Evolutionary conservation across 1,284 basidiomycete species (phyloP).

Genomic region (Sphaerobolus stellatus): DNA sequence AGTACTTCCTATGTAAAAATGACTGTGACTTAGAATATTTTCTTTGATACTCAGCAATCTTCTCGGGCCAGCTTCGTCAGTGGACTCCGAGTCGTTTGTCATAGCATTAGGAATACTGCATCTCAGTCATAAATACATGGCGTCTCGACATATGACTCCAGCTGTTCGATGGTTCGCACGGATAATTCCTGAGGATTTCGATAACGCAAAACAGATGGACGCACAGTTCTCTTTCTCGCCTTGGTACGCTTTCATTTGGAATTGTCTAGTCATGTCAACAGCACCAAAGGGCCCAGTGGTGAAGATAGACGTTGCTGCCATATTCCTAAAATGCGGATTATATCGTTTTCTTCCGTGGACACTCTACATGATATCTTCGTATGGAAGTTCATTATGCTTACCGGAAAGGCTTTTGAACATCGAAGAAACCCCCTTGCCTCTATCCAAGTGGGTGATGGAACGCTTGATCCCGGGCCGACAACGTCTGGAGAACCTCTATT

Average conservation of each 20-base stretch:
- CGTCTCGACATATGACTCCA: background rate
- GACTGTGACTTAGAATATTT: background rate
- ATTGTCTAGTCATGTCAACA: too few species aligned
- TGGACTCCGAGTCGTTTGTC: background rate
- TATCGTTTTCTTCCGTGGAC: background rate
- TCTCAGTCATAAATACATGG: background rate
- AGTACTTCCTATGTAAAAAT: background rate
- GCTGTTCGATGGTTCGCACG: background rate
- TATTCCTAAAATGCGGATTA: background rate
- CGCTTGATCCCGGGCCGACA: background rate
- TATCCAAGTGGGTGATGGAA: background rate
- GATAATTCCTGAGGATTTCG: background rate
- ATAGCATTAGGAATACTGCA: background rate
- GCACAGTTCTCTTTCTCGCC: background rate
- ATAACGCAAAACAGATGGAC: background rate
- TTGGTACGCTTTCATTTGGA: too few species aligned
- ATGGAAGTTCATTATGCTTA: background rate
- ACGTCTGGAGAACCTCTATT: background rate
- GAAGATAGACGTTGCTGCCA: background rate
- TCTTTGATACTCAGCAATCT: background rate
- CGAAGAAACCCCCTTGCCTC: background rate
- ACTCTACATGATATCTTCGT: background rate
- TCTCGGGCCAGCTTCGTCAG: background rate
- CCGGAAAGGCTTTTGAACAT: background rate
- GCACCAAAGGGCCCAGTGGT: background rate